Conservation (phyloP, 179 eudicot genomes). For the Vitellaria paradoxa region DNA sequence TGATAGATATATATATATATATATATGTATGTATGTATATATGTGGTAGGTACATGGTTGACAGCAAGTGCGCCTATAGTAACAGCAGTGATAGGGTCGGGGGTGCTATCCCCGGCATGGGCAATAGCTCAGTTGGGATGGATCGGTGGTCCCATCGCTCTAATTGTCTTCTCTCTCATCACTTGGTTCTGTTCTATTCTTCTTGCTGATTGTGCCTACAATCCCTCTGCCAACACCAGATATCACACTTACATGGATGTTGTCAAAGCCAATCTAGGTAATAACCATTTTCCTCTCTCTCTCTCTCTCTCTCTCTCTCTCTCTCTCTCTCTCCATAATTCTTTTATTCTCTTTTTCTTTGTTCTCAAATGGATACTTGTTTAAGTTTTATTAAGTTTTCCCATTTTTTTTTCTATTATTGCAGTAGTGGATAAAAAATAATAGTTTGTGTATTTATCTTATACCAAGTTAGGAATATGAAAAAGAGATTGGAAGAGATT, state of each 20-base stretch:
- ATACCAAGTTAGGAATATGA: too few species aligned
- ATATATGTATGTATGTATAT: too few species aligned
- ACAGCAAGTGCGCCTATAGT: constrained; percentile 29
- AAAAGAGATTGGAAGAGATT: too few species aligned
- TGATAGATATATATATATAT: too few species aligned
- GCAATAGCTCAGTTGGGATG: constrained; percentile 29
- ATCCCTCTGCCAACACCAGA: constrained; percentile 15
- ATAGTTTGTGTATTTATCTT: too few species aligned
- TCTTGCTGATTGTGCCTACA: constrained; percentile 22
- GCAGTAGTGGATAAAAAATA: too few species aligned
- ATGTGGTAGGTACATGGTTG: constrained; percentile 19
- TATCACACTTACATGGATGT: constrained; percentile 23
- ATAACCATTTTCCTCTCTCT: too few species aligned
- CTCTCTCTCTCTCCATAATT: background rate
- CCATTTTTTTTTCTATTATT: too few species aligned
- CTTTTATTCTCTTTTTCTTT: background rate
- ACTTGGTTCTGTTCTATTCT: constrained; percentile 18
- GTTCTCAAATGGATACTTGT: background rate
- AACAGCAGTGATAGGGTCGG: constrained; percentile 27
- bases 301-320: too few species aligned
- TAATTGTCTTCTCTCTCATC: constrained; percentile 13
- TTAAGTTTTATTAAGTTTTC: too few species aligned
- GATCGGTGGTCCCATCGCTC: constrained; percentile 21
- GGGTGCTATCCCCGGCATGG: constrained; percentile 27
- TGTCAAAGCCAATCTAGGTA: constrained; percentile 22